Percentiles rank a stretch among this genome's conserved stretches.
These are phyloP conservation scores for Sphagnum contortum DNA, from an alignment of 225 moss, liverwort and hornwort genomes.

Conservation along the genomic window DNA sequence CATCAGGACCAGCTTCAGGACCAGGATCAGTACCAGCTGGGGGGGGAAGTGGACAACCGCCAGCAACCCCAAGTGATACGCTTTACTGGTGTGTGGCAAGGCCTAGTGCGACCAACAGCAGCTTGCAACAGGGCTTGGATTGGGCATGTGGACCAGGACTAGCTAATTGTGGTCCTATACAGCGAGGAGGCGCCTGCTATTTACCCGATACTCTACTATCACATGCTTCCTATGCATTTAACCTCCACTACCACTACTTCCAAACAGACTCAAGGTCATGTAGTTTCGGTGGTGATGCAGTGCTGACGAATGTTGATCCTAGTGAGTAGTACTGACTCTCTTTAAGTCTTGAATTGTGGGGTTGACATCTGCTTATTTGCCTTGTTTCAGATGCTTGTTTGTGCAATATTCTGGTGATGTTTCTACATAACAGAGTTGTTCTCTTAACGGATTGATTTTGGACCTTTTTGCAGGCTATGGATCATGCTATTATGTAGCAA, in stretches of 20 bases:
- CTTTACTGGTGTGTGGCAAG: conserved; percentile 37
- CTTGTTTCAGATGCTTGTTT: too few species aligned
- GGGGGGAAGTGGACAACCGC: conserved; percentile 7
- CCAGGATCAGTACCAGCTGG: background rate
- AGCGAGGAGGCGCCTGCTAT: background rate
- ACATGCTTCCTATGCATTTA: conserved; percentile 6
- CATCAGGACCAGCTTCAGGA: conserved; percentile 3
- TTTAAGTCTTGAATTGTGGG: too few species aligned
- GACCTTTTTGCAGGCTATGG: too few species aligned
- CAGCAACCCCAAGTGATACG: conserved; percentile 4
- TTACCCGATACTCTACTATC: conserved; percentile 1
- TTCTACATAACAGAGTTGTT: too few species aligned
- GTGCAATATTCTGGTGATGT: too few species aligned
- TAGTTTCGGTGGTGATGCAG: background rate
- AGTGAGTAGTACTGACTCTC: background rate
- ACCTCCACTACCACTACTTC: background rate
- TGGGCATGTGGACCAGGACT: background rate
- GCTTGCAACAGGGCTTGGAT: conserved; percentile 37
- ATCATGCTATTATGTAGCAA: too few species aligned
- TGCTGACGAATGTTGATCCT: background rate
- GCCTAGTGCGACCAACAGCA: conserved; percentile 12
- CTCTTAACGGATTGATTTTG: too few species aligned
- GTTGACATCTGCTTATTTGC: too few species aligned
- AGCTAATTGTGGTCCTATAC: background rate
- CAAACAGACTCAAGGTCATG: background rate